Percentiles rank a stretch among this genome's conserved stretches.
These are phyloP conservation scores for Lachnellula hyalina DNA, from an alignment of 2,329 filamentous ascomycete genomes.

Conservation along the genomic window DNA sequence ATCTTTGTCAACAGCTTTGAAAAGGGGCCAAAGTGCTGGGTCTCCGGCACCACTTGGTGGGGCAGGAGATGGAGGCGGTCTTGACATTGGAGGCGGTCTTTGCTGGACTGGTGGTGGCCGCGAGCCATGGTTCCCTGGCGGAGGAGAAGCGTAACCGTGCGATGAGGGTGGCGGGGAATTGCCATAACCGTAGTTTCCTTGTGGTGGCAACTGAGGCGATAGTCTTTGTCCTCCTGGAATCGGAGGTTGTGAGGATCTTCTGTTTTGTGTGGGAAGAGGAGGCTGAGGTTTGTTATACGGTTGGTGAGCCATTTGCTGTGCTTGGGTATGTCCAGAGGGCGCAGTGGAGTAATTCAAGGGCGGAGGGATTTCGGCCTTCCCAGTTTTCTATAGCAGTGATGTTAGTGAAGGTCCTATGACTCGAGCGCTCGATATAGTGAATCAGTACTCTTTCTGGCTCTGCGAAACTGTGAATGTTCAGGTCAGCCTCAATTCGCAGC, in stretches of 20 bases:
- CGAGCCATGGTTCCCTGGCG: slow-evolving; percentile 37
- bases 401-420: slow-evolving; percentile 1
- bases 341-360: slow-evolving; percentile 2
- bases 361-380: slow-evolving; percentile 14
- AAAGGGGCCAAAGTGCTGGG: slow-evolving; percentile 75
- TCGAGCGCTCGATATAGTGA: neutral
- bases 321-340: slow-evolving; percentile 33
- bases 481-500: slow-evolving; percentile 5
- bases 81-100: slow-evolving; percentile 47
- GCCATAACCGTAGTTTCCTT: slow-evolving; percentile 23
- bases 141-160: slow-evolving; percentile 40
- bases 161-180: slow-evolving; percentile 31
- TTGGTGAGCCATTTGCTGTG: slow-evolving; percentile 22
- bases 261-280: slow-evolving; percentile 20
- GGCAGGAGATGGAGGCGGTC: slow-evolving; percentile 62
- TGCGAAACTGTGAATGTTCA: slow-evolving; percentile 39
- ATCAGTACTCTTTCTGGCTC: slow-evolving; percentile 42
- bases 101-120: slow-evolving; percentile 39
- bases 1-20: slow-evolving; percentile 85
- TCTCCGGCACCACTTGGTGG: slow-evolving; percentile 50
- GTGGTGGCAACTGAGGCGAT: slow-evolving; percentile 25
- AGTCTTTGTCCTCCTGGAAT: slow-evolving; percentile 11
- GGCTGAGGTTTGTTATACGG: slow-evolving; percentile 27
- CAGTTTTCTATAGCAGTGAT: slow-evolving; percentile 2
- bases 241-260: neutral